A percentile compares a stretch with the other conserved stretches of the same genome.
These are phyloP conservation scores for Xylaria grammica DNA, from an alignment of 495 filamentous ascomycete species.

Conservation along the genomic window DNA sequence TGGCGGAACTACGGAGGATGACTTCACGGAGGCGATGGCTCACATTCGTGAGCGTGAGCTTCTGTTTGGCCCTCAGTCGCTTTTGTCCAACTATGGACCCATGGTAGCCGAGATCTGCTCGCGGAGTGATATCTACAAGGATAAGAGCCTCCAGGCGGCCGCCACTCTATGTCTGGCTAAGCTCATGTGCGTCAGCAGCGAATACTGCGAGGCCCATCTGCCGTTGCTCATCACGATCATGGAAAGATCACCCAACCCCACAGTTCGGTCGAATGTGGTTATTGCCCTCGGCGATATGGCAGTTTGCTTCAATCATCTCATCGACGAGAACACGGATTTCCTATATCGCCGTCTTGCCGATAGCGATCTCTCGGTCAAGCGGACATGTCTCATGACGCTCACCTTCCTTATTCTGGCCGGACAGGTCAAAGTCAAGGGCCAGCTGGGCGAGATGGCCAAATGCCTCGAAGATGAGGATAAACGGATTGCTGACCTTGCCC, in stretches of 20 bases:
- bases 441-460: constrained; percentile 98
- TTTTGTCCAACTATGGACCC: constrained; percentile 88
- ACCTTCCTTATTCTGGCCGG: constrained; percentile 97
- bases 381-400: constrained; percentile 97
- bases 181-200: constrained; percentile 93
- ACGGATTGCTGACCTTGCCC: constrained; percentile 86
- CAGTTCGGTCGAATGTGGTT: constrained; percentile 91
- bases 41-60: constrained; percentile 95
- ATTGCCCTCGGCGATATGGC: constrained; percentile 99
- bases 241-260: constrained; percentile 87
- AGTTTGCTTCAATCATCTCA: constrained; percentile 98
- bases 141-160: constrained; percentile 86
- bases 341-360: constrained; percentile 93
- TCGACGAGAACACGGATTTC: constrained; percentile 99
- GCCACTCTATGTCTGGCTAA: constrained; percentile 97
- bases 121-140: constrained; percentile 87
- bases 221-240: constrained; percentile 97
- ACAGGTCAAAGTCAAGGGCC: constrained; percentile 99
- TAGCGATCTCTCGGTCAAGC: constrained; percentile 85
- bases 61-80: constrained; percentile 81
- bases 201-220: constrained; percentile 94
- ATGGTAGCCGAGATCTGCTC: constrained; percentile 91
- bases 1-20: constrained; percentile 95
- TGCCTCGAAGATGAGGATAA: constrained; percentile 95
- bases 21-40: constrained; percentile 95